Evolutionary conservation across 768 basidiomycete genomes (phyloP).

Genomic region (Chalciporus piperatus): DNA sequence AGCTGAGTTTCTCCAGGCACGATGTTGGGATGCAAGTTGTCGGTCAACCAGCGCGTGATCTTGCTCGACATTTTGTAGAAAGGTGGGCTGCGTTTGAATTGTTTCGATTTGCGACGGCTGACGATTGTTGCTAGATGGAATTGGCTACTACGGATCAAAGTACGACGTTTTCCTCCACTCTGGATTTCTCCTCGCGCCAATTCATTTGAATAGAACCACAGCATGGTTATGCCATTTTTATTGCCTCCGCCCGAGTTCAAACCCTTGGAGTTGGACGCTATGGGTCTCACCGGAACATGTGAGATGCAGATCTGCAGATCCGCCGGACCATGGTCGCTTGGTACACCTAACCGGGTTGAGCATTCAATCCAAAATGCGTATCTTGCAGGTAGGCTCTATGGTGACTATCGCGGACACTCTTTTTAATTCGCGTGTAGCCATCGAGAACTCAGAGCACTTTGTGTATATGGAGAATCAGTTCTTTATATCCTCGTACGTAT

Average conservation of each 20-base stretch:
- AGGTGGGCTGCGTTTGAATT: conserved; percentile 44
- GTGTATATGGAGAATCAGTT: conserved; percentile 98
- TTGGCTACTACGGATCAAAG: conserved; percentile 89
- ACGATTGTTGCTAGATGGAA: conserved; percentile 69
- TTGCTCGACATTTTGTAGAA: conserved; percentile 93
- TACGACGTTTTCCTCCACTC: conserved; percentile 29
- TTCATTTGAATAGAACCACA: conserved; percentile 65
- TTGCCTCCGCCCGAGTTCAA: conserved; percentile 92
- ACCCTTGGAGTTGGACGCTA: conserved; percentile 67
- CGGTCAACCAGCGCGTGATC: conserved; percentile 92
- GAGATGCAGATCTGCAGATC: conserved; percentile 97
- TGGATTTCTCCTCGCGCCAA: not conserved
- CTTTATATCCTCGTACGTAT: conserved; percentile 79
- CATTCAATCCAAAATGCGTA: conserved; percentile 95
- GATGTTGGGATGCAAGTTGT: conserved; percentile 96
- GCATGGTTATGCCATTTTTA: conserved; percentile 89
- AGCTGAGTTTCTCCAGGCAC: conserved; percentile 57
- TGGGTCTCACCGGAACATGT: conserved; percentile 92
- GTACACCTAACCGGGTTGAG: conserved; percentile 80
- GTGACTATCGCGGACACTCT: not conserved
- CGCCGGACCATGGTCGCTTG: conserved; percentile 95
- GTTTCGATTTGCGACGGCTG: not conserved
- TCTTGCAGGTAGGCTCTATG: conserved; percentile 59
- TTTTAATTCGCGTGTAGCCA: conserved; percentile 49
- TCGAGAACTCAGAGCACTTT: conserved; percentile 92